Conservation (phyloP, 768 basidiomycete genomes). For the Hemileccinum rubropunctum region DNA sequence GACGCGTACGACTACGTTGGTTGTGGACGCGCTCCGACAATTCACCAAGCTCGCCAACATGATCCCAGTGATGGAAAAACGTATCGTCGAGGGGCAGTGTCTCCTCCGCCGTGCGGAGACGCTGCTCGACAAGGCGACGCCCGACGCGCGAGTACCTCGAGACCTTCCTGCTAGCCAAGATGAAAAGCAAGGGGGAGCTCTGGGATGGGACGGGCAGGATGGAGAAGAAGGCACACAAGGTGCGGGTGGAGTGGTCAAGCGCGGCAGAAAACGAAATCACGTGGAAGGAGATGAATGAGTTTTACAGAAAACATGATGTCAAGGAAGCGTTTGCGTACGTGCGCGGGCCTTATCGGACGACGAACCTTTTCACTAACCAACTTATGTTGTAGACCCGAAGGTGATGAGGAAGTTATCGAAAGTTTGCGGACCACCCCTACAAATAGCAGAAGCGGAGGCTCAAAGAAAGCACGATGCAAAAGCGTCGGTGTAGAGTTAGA, state of each 20-base stretch:
- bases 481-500: not conserved
- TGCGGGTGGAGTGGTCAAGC: conserved; percentile 25
- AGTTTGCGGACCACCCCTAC: conserved; percentile 26
- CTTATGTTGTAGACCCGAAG: conserved; percentile 14
- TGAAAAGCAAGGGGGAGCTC: conserved; percentile 31
- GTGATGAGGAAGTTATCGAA: conserved; percentile 24
- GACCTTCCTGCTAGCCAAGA: conserved; percentile 20
- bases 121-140: conserved; percentile 12
- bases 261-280: conserved; percentile 12
- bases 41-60: conserved; percentile 23
- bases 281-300: conserved; percentile 20
- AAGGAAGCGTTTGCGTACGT: conserved; percentile 25
- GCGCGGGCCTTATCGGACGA: not conserved
- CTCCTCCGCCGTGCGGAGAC: conserved; percentile 18
- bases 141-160: conserved; percentile 28
- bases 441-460: conserved; percentile 13
- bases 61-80: conserved; percentile 17
- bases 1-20: conserved; percentile 5
- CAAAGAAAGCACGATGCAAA: conserved; percentile 16
- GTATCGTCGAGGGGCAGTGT: conserved; percentile 18
- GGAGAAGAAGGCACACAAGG: conserved; percentile 21
- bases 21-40: conserved; percentile 29
- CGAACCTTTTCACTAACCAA: not conserved
- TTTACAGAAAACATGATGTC: conserved; percentile 5
- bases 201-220: conserved; percentile 32